A percentile compares a stretch with the other conserved stretches of the same genome.
Conservation (phyloP, 371 early-diverging fungal species). For the Apophysomyces ossiformis region DNA sequence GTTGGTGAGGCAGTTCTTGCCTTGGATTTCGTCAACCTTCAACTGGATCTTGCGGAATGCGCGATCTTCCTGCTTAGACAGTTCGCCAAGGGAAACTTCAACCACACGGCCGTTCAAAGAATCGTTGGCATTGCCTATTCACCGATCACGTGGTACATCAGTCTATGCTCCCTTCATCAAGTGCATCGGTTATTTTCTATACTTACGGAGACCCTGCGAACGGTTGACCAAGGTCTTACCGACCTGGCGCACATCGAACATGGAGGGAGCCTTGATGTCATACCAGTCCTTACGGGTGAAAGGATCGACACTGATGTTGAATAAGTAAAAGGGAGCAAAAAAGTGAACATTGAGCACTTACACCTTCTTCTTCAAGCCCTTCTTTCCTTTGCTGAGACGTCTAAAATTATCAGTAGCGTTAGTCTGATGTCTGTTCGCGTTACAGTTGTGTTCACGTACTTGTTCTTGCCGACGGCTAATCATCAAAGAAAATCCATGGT, state of each 20-base stretch:
- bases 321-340: neutral
- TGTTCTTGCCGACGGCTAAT: conserved; percentile 94
- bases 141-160: neutral
- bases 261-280: conserved; percentile 97
- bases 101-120: conserved; percentile 97
- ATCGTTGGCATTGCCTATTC: conserved; percentile 92
- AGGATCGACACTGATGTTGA: conserved; percentile 79
- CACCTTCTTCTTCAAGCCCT: conserved; percentile 97
- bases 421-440: too few relatives aligned
- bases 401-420: conserved; percentile 26
- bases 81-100: conserved; percentile 98
- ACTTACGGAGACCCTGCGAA: conserved; percentile 96
- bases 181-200: neutral
- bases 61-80: conserved; percentile 95
- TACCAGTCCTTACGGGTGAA: conserved; percentile 99
- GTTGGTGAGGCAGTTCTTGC: conserved; percentile 99
- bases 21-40: conserved; percentile 97
- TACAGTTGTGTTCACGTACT: conserved; percentile 57
- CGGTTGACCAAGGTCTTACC: conserved; percentile 99
- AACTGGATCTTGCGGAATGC: conserved; percentile 99
- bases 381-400: conserved; percentile 94
- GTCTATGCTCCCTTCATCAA: neutral
- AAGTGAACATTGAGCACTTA: conserved; percentile 56
- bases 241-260: conserved; percentile 92
- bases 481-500: neutral